phyloP scores from a whole-genome alignment of 129 eudicot species.

The Kitagawia praeruptora region DNA sequence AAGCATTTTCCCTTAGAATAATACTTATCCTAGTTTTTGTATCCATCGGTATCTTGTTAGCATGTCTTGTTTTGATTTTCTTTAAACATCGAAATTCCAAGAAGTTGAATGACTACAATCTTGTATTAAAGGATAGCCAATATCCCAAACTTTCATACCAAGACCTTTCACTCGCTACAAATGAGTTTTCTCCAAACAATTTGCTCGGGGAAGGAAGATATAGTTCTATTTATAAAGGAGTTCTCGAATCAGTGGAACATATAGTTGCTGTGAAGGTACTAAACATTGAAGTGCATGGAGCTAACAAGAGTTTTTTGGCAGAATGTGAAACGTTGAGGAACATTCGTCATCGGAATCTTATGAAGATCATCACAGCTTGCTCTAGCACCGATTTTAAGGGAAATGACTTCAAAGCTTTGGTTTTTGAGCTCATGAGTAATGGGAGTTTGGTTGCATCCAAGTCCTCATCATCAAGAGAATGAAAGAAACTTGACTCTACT shows the following conservation, averaged over 20 bases:
- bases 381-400: not conserved
- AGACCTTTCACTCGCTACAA: not conserved
- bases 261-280: slow-evolving; percentile 1
- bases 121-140: not conserved
- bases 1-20: not conserved
- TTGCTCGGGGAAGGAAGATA: slow-evolving; percentile 7
- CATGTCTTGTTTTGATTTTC: not conserved
- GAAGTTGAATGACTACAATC: too few relatives aligned
- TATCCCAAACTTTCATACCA: slow-evolving; percentile 8
- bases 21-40: not conserved
- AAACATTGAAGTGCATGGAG: not conserved
- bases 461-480: not conserved
- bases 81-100: not conserved
- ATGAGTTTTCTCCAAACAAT: not conserved
- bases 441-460: slow-evolving; percentile 11
- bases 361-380: slow-evolving; percentile 5
- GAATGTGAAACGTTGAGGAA: not conserved
- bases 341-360: slow-evolving; percentile 10
- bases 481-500: not conserved
- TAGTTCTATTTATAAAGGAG: not conserved
- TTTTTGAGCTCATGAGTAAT: not conserved
- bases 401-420: slow-evolving; percentile 2
- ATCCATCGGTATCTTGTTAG: not conserved
- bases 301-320: slow-evolving; percentile 5
- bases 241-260: not conserved